Conservation (phyloP, 768 basidiomycete species). For the Mycena floridula region DNA sequence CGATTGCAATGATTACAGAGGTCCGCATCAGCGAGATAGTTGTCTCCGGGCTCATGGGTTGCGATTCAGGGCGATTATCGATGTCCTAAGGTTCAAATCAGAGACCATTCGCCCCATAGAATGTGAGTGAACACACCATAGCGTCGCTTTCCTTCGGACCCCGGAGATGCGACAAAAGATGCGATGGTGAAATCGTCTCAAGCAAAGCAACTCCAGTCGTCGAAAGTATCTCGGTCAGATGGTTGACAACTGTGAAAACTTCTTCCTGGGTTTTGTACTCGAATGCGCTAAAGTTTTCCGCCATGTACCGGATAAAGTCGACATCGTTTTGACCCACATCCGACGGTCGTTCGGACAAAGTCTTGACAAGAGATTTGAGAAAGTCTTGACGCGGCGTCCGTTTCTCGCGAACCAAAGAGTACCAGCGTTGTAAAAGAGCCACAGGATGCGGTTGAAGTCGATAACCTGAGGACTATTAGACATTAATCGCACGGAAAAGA, state of each 20-base stretch:
- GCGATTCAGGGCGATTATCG: neutral
- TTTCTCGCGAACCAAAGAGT: constrained; percentile 87
- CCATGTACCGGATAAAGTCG: constrained; percentile 86
- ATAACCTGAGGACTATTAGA: constrained; percentile 45
- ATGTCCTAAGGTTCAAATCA: constrained; percentile 1
- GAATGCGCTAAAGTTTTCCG: constrained; percentile 87
- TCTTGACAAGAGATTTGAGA: constrained; percentile 72
- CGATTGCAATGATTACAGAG: constrained; percentile 75
- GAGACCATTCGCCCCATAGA: neutral
- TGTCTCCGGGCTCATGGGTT: too few relatives aligned
- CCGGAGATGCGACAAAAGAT: constrained; percentile 59
- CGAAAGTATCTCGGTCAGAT: constrained; percentile 68
- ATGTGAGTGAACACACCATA: neutral
- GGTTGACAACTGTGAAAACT: constrained; percentile 77
- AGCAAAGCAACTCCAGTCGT: constrained; percentile 79
- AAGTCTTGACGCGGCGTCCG: constrained; percentile 82
- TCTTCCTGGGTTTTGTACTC: constrained; percentile 98
- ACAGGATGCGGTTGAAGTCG: constrained; percentile 55
- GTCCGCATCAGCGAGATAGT: constrained; percentile 53
- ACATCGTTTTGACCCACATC: constrained; percentile 65
- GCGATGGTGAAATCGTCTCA: constrained; percentile 64
- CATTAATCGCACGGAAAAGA: neutral
- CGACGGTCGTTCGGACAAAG: constrained; percentile 57
- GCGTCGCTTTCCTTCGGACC: constrained; percentile 15
- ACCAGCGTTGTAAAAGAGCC: constrained; percentile 88